phyloP scores from a whole-genome alignment of 2,329 filamentous ascomycete species.

The Ilyonectria robusta region DNA sequence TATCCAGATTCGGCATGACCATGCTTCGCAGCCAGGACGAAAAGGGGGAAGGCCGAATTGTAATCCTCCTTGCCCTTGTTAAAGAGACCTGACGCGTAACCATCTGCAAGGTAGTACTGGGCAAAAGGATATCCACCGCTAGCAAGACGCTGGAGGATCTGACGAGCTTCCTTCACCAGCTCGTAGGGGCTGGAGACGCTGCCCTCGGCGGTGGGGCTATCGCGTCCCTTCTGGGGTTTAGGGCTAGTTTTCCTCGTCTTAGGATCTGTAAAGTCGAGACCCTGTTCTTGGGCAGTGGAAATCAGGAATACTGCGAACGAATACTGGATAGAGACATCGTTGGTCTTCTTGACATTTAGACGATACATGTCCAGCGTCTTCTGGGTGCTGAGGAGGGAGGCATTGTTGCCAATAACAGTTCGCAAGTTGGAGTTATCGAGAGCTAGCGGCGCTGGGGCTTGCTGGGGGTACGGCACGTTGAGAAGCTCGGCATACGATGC shows the following conservation, averaged over 20 bases:
- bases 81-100: constrained; percentile 93
- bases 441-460: constrained; percentile 74
- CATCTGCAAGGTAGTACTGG: constrained; percentile 97
- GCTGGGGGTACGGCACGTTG: constrained; percentile 84
- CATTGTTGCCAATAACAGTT: constrained; percentile 86
- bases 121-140: constrained; percentile 95
- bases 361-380: constrained; percentile 99
- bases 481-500: constrained; percentile 72
- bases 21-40: constrained; percentile 94
- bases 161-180: constrained; percentile 87
- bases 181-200: constrained; percentile 71
- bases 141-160: constrained; percentile 87
- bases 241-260: constrained; percentile 62
- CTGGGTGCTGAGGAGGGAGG: constrained; percentile 89
- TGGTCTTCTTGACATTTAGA: constrained; percentile 97
- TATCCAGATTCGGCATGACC: constrained; percentile 97
- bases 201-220: constrained; percentile 62
- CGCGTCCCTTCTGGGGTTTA: constrained; percentile 62
- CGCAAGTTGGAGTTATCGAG: constrained; percentile 88
- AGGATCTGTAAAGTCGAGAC: constrained; percentile 66
- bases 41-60: constrained; percentile 91
- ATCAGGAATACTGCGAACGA: constrained; percentile 97
- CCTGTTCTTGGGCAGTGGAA: constrained; percentile 86
- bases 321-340: constrained; percentile 90
- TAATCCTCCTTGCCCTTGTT: constrained; percentile 95